Conservation (phyloP, 805 yeast species). For the Ogataea dorogensis region DNA sequence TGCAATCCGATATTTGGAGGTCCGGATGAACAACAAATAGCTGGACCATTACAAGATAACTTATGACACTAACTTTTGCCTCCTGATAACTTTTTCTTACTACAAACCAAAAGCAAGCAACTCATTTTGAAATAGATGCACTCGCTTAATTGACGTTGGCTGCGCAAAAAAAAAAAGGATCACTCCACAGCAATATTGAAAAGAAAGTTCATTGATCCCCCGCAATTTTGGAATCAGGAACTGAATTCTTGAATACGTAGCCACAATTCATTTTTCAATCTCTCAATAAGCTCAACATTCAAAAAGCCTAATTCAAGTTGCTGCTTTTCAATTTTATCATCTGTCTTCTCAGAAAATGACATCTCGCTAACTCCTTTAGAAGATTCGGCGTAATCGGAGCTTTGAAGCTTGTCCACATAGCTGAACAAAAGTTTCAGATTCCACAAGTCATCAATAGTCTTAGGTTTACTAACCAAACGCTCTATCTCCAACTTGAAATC, state of each 20-base stretch:
- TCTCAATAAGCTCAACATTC: constrained; percentile 50
- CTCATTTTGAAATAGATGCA: background rate
- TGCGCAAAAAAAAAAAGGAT: background rate
- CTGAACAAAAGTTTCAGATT: constrained; percentile 60
- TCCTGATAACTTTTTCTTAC: background rate
- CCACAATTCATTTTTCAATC: constrained; percentile 43
- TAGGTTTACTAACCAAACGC: constrained; percentile 41
- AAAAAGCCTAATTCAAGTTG: constrained; percentile 39
- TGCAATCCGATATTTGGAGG: constrained; percentile 28
- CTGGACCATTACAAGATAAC: constrained; percentile 26
- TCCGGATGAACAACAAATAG: constrained; percentile 34
- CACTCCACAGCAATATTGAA: constrained; percentile 2
- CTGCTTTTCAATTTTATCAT: constrained; percentile 18
- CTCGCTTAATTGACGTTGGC: background rate
- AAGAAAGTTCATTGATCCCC: background rate
- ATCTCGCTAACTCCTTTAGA: constrained; percentile 4
- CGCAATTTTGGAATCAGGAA: constrained; percentile 1
- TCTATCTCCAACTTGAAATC: constrained; percentile 57
- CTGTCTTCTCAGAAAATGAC: constrained; percentile 11
- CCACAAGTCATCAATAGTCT: constrained; percentile 56
- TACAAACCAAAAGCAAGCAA: constrained; percentile 6
- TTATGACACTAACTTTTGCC: background rate
- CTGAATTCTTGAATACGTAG: constrained; percentile 13
- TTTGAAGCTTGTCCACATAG: constrained; percentile 45
- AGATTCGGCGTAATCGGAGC: background rate